Conservation (phyloP, 1,284 basidiomycete genomes). For the Boletus holoroseus region DNA sequence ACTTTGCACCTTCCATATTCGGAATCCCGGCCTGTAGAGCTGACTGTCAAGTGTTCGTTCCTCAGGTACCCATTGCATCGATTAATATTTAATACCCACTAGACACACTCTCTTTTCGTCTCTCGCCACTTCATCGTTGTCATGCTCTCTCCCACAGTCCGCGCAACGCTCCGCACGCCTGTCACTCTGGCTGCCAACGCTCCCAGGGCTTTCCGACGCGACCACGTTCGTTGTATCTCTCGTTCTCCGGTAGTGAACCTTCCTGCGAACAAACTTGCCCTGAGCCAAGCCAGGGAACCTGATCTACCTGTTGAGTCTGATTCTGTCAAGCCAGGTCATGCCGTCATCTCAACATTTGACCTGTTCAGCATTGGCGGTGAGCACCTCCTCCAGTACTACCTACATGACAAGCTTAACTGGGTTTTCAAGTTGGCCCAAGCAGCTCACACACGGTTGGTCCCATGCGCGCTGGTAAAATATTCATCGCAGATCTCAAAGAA, state of each 20-base stretch:
- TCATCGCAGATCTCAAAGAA: conserved; percentile 72
- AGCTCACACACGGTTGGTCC: conserved; percentile 81
- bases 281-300: conserved; percentile 1
- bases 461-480: conserved; percentile 89
- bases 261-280: conserved; percentile 10
- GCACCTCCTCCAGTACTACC: conserved; percentile 13
- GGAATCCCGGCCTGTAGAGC: neutral
- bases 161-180: conserved; percentile 6
- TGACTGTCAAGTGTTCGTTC: neutral
- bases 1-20: conserved; percentile 8
- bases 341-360: conserved; percentile 91
- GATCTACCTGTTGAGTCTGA: conserved; percentile 6
- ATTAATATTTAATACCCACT: neutral
- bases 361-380: conserved; percentile 88
- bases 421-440: conserved; percentile 45
- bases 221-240: conserved; percentile 17
- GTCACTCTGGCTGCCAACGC: neutral
- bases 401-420: neutral
- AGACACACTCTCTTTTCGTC: no score
- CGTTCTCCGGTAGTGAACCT: neutral
- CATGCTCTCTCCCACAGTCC: conserved; percentile 5
- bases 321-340: conserved; percentile 61
- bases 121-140: neutral
- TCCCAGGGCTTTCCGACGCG: neutral
- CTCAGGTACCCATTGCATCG: neutral